Base-by-base conservation (phyloP, 2,329 filamentous ascomycete species). In the Hymenoscyphus fraxineus region DNA sequence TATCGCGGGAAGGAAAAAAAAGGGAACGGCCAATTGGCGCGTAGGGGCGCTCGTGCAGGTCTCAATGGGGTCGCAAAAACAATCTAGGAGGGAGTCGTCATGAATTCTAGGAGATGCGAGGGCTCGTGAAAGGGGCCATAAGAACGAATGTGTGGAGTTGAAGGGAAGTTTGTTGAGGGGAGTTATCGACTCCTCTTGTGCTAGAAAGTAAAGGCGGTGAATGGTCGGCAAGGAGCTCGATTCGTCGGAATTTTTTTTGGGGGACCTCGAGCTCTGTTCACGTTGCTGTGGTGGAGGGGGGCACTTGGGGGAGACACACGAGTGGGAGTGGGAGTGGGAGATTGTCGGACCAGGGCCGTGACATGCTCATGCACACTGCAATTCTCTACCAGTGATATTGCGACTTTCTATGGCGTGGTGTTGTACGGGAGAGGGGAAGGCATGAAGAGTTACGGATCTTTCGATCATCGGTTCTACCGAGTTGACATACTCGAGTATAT, bases 41-140 rank as follows among this genome's bases (percentile, higher is more conserved):
- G 27, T 64, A 51, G 35, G 35, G 35, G 39, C 54, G 38, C 35
- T 40, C 55, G 15, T 19, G 32, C 7, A 32, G 51, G 60, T 68
- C 66, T 64, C 67, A 66, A 66, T 61, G 44, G 44, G 65, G 41
- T 60, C 40, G 41, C 59, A 35, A 38, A 60, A 57, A 56, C 35
- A 40, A 62, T 65, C 40, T 64, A 66, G 47, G 59, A 27, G 59
- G 60, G 55, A 39, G 57, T 58, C 59, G 63, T 61, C 69, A 68
- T 69, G 64, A 65, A 67, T 66, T 68, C 61, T 67, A 66, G 64
- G 62, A 59, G 55, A 67, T 66, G 47, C 12, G 19, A 41, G 62
- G 61, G 39, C 60, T 47, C 61, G 55, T 35, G 39, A 44, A 59
- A 63, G 59, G 59, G 56, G 57, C 58, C 65, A 64, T 60, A 62